Conservation (phyloP, 345 rosid species). For the Salix caprea region DNA sequence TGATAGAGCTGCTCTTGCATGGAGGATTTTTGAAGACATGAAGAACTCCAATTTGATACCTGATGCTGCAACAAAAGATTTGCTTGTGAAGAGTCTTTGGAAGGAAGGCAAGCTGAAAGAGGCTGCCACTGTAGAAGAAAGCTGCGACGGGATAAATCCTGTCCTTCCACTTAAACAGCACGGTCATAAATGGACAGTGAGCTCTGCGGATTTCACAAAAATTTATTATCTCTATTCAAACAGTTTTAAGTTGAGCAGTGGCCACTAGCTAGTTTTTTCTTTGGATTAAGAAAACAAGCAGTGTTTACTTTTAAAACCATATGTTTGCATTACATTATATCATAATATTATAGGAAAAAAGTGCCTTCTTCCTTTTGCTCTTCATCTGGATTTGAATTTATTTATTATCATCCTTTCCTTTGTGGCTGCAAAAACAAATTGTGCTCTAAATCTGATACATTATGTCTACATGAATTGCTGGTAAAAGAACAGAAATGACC, state of each 20-base stretch:
- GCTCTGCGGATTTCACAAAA: slow-evolving; percentile 54
- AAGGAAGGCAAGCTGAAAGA: slow-evolving; percentile 88
- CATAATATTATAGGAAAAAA: neutral
- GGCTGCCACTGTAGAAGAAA: slow-evolving; percentile 74
- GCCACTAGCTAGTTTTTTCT: slow-evolving; percentile 8
- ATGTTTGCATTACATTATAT: neutral
- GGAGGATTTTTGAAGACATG: slow-evolving; percentile 75
- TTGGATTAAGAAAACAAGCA: neutral
- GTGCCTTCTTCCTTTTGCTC: neutral
- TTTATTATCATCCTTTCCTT: neutral
- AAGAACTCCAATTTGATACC: slow-evolving; percentile 50
- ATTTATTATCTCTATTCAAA: slow-evolving; percentile 55
- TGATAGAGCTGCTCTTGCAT: slow-evolving; percentile 75
- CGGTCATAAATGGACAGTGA: slow-evolving; percentile 78
- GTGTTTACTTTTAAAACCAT: neutral
- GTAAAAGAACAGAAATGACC: neutral
- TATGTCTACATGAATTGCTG: neutral
- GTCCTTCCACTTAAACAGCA: slow-evolving; percentile 43
- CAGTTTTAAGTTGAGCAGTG: slow-evolving; percentile 25
- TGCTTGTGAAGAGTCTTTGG: slow-evolving; percentile 88
- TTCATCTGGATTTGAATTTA: neutral
- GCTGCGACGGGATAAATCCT: slow-evolving; percentile 1
- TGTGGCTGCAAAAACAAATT: no score
- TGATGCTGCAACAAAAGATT: slow-evolving; percentile 60
- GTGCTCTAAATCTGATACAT: neutral